Conservation (phyloP, 495 filamentous ascomycete species). For the Aeminium ludgeri region DNA sequence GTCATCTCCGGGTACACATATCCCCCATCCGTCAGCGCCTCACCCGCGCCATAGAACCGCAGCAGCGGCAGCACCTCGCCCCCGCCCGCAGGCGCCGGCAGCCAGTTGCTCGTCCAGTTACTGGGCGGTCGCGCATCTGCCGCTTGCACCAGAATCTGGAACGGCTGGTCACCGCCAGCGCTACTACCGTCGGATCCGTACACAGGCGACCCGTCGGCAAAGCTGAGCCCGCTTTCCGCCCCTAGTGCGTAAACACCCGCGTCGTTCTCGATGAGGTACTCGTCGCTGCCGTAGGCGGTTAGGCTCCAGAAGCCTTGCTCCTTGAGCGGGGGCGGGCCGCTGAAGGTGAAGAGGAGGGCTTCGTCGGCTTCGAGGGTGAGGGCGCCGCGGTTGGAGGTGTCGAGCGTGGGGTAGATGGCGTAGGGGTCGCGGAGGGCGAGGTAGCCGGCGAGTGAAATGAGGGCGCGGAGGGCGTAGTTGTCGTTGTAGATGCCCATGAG, state of each 20-base stretch:
- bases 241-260: slow-evolving; percentile 18
- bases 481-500: slow-evolving; percentile 6
- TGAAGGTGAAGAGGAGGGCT: slow-evolving; percentile 19
- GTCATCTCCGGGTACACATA: slow-evolving; percentile 5
- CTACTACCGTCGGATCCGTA: slow-evolving; percentile 8
- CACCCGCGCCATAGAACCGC: slow-evolving; percentile 6
- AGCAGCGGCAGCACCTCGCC: slow-evolving; percentile 2
- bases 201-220: slow-evolving; percentile 18
- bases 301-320: slow-evolving; percentile 25
- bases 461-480: slow-evolving; percentile 9
- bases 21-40: neutral
- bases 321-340: slow-evolving; percentile 19
- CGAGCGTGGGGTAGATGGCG: slow-evolving; percentile 14
- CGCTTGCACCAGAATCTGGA: slow-evolving; percentile 21
- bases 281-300: slow-evolving; percentile 19
- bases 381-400: slow-evolving; percentile 7
- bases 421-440: slow-evolving; percentile 5
- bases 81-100: slow-evolving; percentile 10
- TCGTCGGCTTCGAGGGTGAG: slow-evolving; percentile 6
- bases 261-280: slow-evolving; percentile 20
- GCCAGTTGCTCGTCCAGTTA: slow-evolving; percentile 23
- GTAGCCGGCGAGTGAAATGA: slow-evolving; percentile 14
- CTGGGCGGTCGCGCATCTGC: slow-evolving; percentile 19
- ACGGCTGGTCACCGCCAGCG: neutral
- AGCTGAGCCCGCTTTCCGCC: slow-evolving; percentile 23